phyloP scores from a whole-genome alignment of 2,329 filamentous ascomycete species.

The Ophiostoma himal-ulmi region DNA sequence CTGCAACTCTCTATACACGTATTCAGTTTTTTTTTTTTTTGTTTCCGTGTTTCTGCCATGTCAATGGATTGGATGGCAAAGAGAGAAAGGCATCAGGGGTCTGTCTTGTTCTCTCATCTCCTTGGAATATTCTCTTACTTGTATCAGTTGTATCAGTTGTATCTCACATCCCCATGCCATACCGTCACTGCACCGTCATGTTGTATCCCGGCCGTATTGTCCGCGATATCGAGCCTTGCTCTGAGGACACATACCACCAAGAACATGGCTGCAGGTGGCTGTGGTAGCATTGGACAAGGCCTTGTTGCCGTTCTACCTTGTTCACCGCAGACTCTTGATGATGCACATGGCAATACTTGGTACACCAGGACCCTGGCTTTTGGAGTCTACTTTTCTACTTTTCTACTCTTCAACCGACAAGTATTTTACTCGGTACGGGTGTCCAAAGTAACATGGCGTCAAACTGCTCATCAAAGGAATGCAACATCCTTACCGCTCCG shows the following conservation, averaged over 20 bases:
- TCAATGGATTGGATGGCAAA: background rate
- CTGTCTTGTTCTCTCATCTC: background rate
- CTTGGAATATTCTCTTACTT: background rate
- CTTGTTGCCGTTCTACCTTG: slow-evolving; percentile 7
- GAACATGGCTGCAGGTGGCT: background rate
- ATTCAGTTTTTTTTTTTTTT: background rate
- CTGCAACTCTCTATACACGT: background rate
- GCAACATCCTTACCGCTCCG: background rate
- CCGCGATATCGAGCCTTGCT: background rate
- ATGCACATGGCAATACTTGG: no score
- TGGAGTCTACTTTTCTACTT: no score
- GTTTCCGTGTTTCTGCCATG: background rate
- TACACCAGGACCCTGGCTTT: no score
- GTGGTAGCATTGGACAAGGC: background rate
- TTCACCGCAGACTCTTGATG: background rate
- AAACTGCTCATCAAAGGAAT: background rate
- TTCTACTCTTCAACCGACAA: no score
- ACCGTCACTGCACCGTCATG: background rate
- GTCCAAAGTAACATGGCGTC: no score
- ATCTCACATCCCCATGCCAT: background rate
- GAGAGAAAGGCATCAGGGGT: background rate
- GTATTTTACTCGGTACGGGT: background rate
- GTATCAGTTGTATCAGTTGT: no score
- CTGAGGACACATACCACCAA: background rate
- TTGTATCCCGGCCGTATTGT: background rate